Conservation (phyloP, 2,329 filamentous ascomycete species). For the Berkeleyomyces basicola region DNA sequence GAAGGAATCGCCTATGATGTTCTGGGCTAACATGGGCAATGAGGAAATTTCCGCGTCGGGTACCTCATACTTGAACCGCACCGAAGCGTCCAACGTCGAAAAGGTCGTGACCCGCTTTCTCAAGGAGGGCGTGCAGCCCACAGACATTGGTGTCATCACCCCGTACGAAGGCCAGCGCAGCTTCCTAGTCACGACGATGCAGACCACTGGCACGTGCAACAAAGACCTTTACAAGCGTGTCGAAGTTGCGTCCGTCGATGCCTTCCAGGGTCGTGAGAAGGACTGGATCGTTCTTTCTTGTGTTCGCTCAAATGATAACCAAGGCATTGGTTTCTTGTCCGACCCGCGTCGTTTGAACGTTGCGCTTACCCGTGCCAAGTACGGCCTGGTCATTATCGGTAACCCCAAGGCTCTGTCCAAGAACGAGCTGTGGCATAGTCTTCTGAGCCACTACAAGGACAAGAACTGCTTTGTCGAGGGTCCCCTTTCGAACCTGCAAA, state of each 20-base stretch:
- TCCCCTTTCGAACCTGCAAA: constrained; percentile 86
- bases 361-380: constrained; percentile 90
- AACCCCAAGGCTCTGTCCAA: constrained; percentile 97
- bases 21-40: constrained; percentile 95
- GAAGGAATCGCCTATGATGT: constrained; percentile 94
- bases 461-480: constrained; percentile 91
- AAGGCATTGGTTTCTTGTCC: constrained; percentile 96
- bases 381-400: constrained; percentile 86
- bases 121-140: constrained; percentile 90
- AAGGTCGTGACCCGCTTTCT: constrained; percentile 98
- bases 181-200: constrained; percentile 99
- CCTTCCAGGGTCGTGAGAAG: constrained; percentile 97
- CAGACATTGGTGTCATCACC: constrained; percentile 92
- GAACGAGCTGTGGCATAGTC: constrained; percentile 93
- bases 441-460: constrained; percentile 93
- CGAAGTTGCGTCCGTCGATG: constrained; percentile 94
- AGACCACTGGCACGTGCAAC: constrained; percentile 90
- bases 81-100: constrained; percentile 91
- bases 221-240: constrained; percentile 98
- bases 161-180: constrained; percentile 97
- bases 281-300: constrained; percentile 97
- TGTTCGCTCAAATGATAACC: constrained; percentile 95
- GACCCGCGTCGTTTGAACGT: constrained; percentile 96
- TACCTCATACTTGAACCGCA: constrained; percentile 94
- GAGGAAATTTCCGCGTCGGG: constrained; percentile 97